phyloP scores from a whole-genome alignment of 306 rosid genomes.

The Prunus mira region DNA sequence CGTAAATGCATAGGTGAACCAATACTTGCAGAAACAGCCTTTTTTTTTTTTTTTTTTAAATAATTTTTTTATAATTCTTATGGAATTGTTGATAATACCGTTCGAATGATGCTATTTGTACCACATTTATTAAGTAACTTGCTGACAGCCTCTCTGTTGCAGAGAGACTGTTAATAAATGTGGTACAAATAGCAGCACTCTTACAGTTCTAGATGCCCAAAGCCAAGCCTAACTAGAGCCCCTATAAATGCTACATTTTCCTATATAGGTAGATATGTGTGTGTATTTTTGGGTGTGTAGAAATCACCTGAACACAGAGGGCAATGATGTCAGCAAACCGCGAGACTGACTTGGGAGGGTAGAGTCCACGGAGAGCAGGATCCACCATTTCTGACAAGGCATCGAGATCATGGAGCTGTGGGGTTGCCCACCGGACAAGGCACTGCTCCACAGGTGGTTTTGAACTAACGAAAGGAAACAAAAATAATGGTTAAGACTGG shows the following conservation, averaged over 20 bases:
- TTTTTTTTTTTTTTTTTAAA: too few species aligned
- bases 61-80: too few species aligned
- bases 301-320: slow-evolving; percentile 70
- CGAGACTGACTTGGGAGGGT: slow-evolving; percentile 80
- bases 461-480: slow-evolving; percentile 35
- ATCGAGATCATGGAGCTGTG: slow-evolving; percentile 70
- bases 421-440: slow-evolving; percentile 82
- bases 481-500: neutral
- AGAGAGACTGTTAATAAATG: neutral
- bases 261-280: neutral
- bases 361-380: slow-evolving; percentile 81
- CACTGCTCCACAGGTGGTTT: slow-evolving; percentile 56
- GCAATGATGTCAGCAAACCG: slow-evolving; percentile 77
- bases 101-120: neutral
- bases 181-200: neutral
- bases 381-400: slow-evolving; percentile 70
- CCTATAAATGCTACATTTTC: neutral
- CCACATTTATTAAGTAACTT: neutral
- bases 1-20: neutral
- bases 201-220: neutral
- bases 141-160: neutral
- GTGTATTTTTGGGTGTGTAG: neutral
- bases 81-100: neutral
- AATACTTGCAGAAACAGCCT: neutral
- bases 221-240: neutral